Conservation (phyloP, 2,329 filamentous ascomycete species). For the Cladosporium halotolerans region DNA sequence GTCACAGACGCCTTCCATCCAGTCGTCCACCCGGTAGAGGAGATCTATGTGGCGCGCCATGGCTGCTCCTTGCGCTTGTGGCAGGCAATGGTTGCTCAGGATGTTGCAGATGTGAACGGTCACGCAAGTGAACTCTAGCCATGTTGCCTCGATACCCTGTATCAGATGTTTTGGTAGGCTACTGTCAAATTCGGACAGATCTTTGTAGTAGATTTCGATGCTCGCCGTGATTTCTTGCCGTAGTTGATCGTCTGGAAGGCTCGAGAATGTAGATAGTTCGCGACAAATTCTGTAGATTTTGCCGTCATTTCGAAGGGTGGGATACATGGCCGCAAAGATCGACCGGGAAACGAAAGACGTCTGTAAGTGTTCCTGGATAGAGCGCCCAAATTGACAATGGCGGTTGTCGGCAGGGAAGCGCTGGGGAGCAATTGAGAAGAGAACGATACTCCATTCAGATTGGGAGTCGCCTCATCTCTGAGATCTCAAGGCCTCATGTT, state of each 20-base stretch:
- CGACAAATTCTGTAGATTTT: not conserved
- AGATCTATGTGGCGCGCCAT: slow-evolving; percentile 6
- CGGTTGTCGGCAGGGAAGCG: too few species aligned
- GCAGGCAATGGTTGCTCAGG: not conserved
- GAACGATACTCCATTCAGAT: too few species aligned
- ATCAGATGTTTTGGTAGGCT: not conserved
- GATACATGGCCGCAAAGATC: too few species aligned
- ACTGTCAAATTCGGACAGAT: not conserved
- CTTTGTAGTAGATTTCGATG: not conserved
- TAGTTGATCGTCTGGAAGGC: not conserved
- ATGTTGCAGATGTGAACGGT: not conserved
- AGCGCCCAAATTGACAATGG: too few species aligned
- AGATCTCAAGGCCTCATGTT: too few species aligned
- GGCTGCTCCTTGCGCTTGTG: not conserved
- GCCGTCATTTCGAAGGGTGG: too few species aligned
- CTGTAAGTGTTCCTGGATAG: too few species aligned
- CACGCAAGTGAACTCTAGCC: slow-evolving; percentile 4
- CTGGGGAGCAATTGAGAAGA: too few species aligned
- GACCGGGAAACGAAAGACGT: too few species aligned
- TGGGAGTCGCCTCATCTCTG: too few species aligned
- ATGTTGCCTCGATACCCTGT: not conserved
- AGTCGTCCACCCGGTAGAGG: slow-evolving; percentile 3
- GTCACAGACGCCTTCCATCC: slow-evolving; percentile 1
- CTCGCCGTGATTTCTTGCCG: not conserved
- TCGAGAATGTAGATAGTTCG: not conserved